Evolutionary conservation across 805 yeast genomes (phyloP).

Genomic region (Metschnikowia kofuensis): DNA sequence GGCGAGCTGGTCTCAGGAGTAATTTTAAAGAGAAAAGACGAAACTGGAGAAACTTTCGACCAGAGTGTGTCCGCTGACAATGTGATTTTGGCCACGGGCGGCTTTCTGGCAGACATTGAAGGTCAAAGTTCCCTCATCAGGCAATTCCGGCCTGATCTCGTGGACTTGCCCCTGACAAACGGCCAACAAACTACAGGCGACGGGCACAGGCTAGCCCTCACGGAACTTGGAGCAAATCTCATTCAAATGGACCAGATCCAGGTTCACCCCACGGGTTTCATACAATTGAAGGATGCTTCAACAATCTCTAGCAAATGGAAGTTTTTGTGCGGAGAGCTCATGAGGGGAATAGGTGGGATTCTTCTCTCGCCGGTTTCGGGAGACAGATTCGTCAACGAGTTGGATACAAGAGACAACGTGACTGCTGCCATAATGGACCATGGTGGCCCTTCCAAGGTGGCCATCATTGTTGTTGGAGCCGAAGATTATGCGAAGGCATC

Average conservation of each 20-base stretch:
- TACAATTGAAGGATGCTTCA: conserved; percentile 33
- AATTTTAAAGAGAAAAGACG: conserved; percentile 23
- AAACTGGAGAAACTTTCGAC: conserved; percentile 7
- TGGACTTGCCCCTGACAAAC: conserved; percentile 52
- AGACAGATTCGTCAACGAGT: conserved; percentile 52
- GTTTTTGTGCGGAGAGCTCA: conserved; percentile 57
- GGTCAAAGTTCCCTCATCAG: conserved; percentile 31
- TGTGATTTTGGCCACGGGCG: conserved; percentile 59
- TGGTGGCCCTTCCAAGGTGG: conserved; percentile 20
- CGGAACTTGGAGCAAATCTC: conserved; percentile 44
- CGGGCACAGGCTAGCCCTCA: conserved; percentile 49
- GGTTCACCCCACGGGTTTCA: conserved; percentile 62
- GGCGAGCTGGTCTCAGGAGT: conserved; percentile 39
- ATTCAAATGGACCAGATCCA: conserved; percentile 60
- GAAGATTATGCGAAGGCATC: conserved; percentile 44
- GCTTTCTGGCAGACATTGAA: conserved; percentile 46
- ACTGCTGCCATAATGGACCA: conserved; percentile 37
- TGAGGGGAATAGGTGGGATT: conserved; percentile 60
- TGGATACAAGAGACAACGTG: conserved; percentile 52
- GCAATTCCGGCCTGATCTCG: conserved; percentile 46
- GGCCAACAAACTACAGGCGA: conserved; percentile 58
- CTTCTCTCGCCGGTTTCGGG: conserved; percentile 44
- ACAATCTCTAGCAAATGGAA: conserved; percentile 45
- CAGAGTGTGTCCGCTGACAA: conserved; percentile 7
- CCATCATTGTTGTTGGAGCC: conserved; percentile 36